Percentiles rank a stretch among this genome's conserved stretches.
phyloP scores from a whole-genome alignment of 148 eudicot genomes.

The Fagopyrum tataricum region DNA sequence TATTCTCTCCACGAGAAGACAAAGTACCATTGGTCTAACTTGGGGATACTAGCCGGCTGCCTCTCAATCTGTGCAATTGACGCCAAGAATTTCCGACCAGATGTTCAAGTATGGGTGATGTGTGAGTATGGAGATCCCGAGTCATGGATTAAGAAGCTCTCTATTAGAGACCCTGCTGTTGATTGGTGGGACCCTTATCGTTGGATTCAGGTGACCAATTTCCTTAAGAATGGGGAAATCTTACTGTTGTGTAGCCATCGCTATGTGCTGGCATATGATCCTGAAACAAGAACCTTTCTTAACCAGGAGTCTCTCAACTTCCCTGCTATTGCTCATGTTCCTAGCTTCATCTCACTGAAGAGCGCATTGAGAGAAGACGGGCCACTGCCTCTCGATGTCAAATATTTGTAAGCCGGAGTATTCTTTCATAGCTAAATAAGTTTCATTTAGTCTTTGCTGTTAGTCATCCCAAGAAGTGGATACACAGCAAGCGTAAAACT shows the following conservation, averaged over 20 bases:
- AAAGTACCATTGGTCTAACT: conserved; percentile 24
- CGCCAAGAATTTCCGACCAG: conserved; percentile 23
- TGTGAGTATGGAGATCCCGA: conserved; percentile 31
- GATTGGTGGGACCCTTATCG: conserved; percentile 39
- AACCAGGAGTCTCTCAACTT: conserved; percentile 3
- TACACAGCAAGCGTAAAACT: too few relatives aligned
- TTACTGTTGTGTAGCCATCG: conserved; percentile 22
- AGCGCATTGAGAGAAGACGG: conserved; percentile 14
- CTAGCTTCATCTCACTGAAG: conserved; percentile 26
- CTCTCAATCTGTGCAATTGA: conserved; percentile 31
- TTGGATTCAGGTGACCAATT: conserved; percentile 30
- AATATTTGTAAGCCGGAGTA: neutral
- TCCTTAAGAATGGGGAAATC: conserved; percentile 18
- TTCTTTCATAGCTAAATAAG: neutral
- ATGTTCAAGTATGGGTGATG: conserved; percentile 37
- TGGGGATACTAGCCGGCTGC: conserved; percentile 25
- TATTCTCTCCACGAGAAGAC: conserved; percentile 3
- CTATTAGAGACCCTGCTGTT: conserved; percentile 28
- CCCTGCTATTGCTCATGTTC: conserved; percentile 24
- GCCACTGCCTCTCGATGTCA: neutral
- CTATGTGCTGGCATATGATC: conserved; percentile 20
- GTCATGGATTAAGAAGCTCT: conserved; percentile 30
- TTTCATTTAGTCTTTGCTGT: neutral
- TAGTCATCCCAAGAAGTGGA: too few relatives aligned
- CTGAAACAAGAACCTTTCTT: conserved; percentile 10